A percentile compares a stretch with the other conserved stretches of the same genome.
Conservation (phyloP, 2,329 filamentous ascomycete species). For the Penicillium sp. region DNA sequence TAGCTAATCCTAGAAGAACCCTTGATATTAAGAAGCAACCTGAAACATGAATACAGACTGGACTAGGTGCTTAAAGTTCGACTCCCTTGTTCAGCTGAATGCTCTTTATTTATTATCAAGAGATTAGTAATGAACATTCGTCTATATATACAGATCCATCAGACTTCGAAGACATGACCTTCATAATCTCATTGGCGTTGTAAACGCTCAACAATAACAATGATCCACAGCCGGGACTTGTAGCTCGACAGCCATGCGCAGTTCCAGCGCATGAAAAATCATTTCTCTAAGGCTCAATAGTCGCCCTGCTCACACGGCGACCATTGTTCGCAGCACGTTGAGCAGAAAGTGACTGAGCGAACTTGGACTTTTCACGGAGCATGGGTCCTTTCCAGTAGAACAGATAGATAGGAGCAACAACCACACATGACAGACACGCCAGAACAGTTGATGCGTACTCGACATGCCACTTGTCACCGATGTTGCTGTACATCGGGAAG, state of each 20-base stretch:
- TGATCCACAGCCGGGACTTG: neutral
- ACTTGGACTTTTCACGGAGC: slow-evolving; percentile 54
- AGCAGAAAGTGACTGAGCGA: slow-evolving; percentile 53
- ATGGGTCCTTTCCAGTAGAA: slow-evolving; percentile 60
- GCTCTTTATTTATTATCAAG: neutral
- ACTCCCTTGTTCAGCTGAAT: too few species aligned
- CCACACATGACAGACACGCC: slow-evolving; percentile 53
- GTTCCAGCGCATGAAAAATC: neutral
- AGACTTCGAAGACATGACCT: neutral
- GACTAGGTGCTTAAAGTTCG: too few species aligned
- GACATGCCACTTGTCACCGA: slow-evolving; percentile 49
- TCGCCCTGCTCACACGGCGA: slow-evolving; percentile 25
- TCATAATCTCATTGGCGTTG: neutral
- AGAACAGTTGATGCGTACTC: slow-evolving; percentile 57
- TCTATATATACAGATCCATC: neutral
- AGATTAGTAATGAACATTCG: neutral
- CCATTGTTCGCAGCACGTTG: slow-evolving; percentile 22
- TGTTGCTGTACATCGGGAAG: slow-evolving; percentile 57
- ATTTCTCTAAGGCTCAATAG: slow-evolving; percentile 6
- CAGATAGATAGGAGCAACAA: slow-evolving; percentile 57
- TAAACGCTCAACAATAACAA: neutral
- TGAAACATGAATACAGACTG: too few species aligned
- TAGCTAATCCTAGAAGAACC: too few species aligned
- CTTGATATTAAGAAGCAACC: too few species aligned
- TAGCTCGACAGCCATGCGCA: neutral